Base-by-base conservation (phyloP, 192 early-diverging fungal genomes). In the Umbelopsis sp. region DNA sequence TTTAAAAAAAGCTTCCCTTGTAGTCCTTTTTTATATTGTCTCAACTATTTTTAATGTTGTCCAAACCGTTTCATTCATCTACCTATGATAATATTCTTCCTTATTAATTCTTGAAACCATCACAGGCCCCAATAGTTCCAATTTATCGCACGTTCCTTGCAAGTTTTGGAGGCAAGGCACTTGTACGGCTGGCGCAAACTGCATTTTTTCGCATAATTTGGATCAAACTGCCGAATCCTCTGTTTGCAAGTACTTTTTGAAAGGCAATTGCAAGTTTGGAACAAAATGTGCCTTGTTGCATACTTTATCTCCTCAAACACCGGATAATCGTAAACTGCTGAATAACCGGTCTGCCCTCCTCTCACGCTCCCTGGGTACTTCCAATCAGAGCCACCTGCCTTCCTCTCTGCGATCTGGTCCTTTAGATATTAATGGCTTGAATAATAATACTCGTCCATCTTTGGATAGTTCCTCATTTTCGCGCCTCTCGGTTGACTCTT, bases 261-360 rank as follows among this genome's bases (percentile, higher is more conserved):
- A 93, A 76, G 91, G 91, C 37, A 91, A 91, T 50, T 93, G 91
- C 85, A 91, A 89, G 69, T 93, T 90, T 83, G 91, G 90, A 45
- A 89, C 78, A 50, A 91, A 90, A 69, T 93, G 91, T 67, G 90
- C 91, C 0, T 79, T 93, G 13, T 78, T 82, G 13, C 87, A 89
- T 50, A 79, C 78, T 15, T 51, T 78, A 49, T 74, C 71, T 22
- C 67, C 70, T 2, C 65, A 67, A 35, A 23, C 27, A 25, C 45
- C 50, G 35, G 50, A 49, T 33, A 49, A 22, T 48, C 44, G 64
- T 13, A 73, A 73, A 41, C 27, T 68, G 3, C 5, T 50, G 18
- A 48, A 48, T 10, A 68, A 21, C 25, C 51, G 52, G n/a, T 46
- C 41, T 46, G 13, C 53, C 49, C 37, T 45, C 7, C 44, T 70